phyloP scores from a whole-genome alignment of 257 asterid species.

The Lithospermum erythrorhizon region DNA sequence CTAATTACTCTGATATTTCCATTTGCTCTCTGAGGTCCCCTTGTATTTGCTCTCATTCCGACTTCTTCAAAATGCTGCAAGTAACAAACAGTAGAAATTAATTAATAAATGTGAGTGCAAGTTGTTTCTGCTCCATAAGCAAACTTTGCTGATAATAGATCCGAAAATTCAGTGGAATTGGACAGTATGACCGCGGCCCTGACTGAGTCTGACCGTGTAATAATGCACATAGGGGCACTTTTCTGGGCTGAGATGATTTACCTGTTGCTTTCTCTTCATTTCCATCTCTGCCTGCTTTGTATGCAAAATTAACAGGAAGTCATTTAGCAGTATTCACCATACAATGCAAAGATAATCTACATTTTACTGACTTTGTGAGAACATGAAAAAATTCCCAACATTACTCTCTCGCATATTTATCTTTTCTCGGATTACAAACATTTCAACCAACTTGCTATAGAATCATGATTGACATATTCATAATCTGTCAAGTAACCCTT shows the following conservation, averaged over 20 bases:
- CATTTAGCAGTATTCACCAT: background rate
- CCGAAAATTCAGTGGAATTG: background rate
- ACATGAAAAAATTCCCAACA: background rate
- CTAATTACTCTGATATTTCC: background rate
- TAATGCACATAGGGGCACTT: background rate
- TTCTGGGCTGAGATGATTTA: background rate
- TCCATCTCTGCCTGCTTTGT: constrained; percentile 5
- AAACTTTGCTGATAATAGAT: background rate
- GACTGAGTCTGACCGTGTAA: background rate
- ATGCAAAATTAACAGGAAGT: background rate
- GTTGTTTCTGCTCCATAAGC: background rate
- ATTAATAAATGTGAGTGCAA: background rate
- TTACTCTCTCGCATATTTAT: background rate
- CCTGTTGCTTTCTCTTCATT: constrained; percentile 6
- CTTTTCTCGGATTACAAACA: background rate
- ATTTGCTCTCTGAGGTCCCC: background rate
- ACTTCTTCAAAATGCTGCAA: constrained; percentile 3
- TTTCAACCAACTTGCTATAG: background rate
- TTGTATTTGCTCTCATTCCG: background rate
- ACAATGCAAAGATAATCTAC: background rate
- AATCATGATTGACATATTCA: no score
- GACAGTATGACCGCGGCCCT: background rate
- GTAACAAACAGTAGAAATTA: background rate
- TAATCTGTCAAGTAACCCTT: no score
- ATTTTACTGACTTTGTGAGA: background rate